Base-by-base conservation (phyloP, 2,329 filamentous ascomycete species). In the Pyricularia grisea region DNA sequence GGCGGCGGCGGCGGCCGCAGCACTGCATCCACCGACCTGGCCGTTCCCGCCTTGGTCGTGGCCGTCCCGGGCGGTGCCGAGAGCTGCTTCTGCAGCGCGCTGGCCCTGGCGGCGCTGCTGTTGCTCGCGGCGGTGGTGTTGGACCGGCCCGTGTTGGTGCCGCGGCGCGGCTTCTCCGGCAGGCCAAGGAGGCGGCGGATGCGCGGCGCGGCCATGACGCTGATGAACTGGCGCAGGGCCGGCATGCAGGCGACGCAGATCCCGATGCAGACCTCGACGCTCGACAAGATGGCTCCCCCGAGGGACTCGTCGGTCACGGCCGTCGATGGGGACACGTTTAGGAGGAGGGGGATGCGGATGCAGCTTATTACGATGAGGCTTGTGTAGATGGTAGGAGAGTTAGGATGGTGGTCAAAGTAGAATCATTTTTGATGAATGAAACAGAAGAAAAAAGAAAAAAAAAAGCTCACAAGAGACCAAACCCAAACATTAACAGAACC, bases 231-330 rank as follows among this genome's bases (percentile, higher is more conserved):
- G 3, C 66, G 66, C 42, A 67, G 17, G 20, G 55, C 58, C 23
- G 66, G 66, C 66, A 67, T 60, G 42, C 66, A 67, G 27, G 66
- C 66, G 3, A 67, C 66, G 25, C 36, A 58, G 27, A 67, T 67
- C 17, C 66, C 66, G 5, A 60, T 28, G 28, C 42, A 50, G 10
- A 67, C 23, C 17, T 67, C 66, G 17, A 31, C 17, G 14, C 30
- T 58, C 50, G 66, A 58, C 66, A 50, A 67, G 25, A 67, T 14
- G 42, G 36, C 66, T 17, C 36, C 58, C 25, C 61, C 25, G 25
- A 67, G 20, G 12, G 66, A 67, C 2, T 61, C 66, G 9, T 58
- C 66, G 6, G 33, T 31, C 6, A 66, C 0, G 17, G 36, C 31
- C 0, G 66, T 30, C 12, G 50, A 1, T 2, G 20, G 30, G 3